These are phyloP conservation scores for Globisporangium paddicum DNA, from an alignment of 352 stramenopile genomes.

Conservation along the genomic window DNA sequence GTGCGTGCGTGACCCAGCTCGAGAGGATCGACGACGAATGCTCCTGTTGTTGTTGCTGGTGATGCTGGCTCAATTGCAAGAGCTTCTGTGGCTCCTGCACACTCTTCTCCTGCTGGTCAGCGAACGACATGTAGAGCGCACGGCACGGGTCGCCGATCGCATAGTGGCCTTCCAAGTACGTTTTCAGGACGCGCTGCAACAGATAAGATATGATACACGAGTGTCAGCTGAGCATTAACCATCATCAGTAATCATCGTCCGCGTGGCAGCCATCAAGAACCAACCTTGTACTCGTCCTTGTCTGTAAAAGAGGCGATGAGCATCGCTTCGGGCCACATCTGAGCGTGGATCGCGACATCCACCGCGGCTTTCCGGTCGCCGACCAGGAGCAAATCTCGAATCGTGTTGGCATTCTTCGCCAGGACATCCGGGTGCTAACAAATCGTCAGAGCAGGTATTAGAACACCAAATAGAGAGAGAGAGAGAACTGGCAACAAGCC, in stretches of 20 bases:
- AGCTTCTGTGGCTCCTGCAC: slow-evolving; percentile 79
- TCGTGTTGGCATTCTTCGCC: slow-evolving; percentile 38
- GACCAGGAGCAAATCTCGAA: slow-evolving; percentile 70
- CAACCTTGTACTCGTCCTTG: slow-evolving; percentile 78
- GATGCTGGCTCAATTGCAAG: slow-evolving; percentile 31
- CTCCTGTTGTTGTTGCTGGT: slow-evolving; percentile 12
- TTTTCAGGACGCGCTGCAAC: slow-evolving; percentile 52
- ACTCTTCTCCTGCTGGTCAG: slow-evolving; percentile 81
- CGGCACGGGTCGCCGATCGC: slow-evolving; percentile 67
- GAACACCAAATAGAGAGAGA: neutral
- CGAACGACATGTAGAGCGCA: slow-evolving; percentile 76
- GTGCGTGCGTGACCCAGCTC: slow-evolving; percentile 72
- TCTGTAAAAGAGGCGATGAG: slow-evolving; percentile 82
- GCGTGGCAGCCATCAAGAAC: neutral
- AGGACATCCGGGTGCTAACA: slow-evolving; percentile 48
- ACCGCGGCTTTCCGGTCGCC: slow-evolving; percentile 76
- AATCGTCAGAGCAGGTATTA: neutral
- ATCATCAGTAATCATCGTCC: neutral
- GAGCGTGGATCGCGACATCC: slow-evolving; percentile 64
- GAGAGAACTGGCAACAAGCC: neutral
- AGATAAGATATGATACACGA: neutral
- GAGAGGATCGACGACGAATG: slow-evolving; percentile 52
- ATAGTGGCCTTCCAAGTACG: slow-evolving; percentile 80
- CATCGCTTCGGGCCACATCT: slow-evolving; percentile 88
- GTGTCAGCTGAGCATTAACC: slow-evolving; percentile 10